Percentiles rank a stretch among this genome's conserved stretches.
Evolutionary conservation across 352 stramenopile genomes (phyloP).

Genomic region (Globisporangium rhizosaccharum): DNA sequence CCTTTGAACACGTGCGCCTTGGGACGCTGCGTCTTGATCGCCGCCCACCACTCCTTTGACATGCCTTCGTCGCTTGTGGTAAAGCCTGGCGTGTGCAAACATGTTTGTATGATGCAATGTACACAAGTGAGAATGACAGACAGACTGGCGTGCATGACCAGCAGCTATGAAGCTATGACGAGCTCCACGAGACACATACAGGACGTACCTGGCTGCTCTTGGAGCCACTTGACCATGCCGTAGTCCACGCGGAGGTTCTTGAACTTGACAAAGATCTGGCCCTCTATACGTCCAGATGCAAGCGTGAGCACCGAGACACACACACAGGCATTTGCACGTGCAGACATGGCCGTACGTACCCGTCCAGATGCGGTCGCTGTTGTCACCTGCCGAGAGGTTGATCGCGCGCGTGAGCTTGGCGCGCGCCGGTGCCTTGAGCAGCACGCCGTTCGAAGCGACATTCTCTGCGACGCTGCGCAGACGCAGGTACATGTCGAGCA

Average conservation of each 20-base stretch:
- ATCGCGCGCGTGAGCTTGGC: slow-evolving; percentile 37
- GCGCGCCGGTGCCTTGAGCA: slow-evolving; percentile 40
- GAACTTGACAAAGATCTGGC: slow-evolving; percentile 55
- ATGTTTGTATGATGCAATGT: background rate
- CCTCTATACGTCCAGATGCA: slow-evolving; percentile 17
- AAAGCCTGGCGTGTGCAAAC: slow-evolving; percentile 18
- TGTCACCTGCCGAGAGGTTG: slow-evolving; percentile 30
- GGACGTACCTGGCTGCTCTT: slow-evolving; percentile 23
- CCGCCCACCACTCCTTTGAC: slow-evolving; percentile 41
- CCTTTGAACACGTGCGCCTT: slow-evolving; percentile 54
- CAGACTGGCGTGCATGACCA: too few relatives aligned
- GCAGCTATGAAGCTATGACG: too few relatives aligned
- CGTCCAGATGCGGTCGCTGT: slow-evolving; percentile 29
- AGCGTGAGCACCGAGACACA: background rate
- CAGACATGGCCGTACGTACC: slow-evolving; percentile 10
- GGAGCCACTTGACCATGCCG: slow-evolving; percentile 40
- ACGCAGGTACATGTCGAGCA: slow-evolving; percentile 46
- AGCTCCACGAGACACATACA: background rate
- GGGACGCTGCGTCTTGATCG: slow-evolving; percentile 32
- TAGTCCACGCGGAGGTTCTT: slow-evolving; percentile 64
- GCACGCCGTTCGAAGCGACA: slow-evolving; percentile 36
- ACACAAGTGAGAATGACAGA: background rate
- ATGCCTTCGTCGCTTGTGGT: slow-evolving; percentile 23
- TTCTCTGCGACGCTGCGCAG: slow-evolving; percentile 36
- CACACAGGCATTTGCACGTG: background rate